phyloP scores from a whole-genome alignment of 164 flowering plant species.

The Santalum album region DNA sequence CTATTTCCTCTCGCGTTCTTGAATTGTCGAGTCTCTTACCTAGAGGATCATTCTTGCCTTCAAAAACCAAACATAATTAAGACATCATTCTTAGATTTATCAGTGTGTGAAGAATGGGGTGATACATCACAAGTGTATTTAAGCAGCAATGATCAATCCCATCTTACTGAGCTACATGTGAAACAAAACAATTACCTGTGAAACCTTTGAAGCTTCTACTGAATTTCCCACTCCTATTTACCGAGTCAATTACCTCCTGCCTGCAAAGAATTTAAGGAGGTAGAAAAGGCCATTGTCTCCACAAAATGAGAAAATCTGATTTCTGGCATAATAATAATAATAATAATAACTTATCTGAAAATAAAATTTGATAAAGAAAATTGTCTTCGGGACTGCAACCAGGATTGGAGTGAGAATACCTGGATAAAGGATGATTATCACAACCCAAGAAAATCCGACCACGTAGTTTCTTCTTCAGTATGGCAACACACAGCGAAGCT shows the following conservation, averaged over 20 bases:
- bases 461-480: conserved; percentile 61
- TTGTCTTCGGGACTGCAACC: neutral
- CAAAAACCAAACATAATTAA: conserved; percentile 1
- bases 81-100: too few species aligned
- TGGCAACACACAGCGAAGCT: conserved; percentile 73
- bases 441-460: conserved; percentile 81
- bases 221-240: conserved; percentile 65
- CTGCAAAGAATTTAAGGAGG: conserved; percentile 28
- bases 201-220: conserved; percentile 52
- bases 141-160: too few species aligned
- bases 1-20: conserved; percentile 58
- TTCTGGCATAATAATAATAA: neutral
- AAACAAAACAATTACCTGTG: conserved; percentile 33
- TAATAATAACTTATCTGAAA: neutral
- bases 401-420: conserved; percentile 27
- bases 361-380: neutral
- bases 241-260: conserved; percentile 80
- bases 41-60: conserved; percentile 55
- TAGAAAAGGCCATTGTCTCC: neutral
- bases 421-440: conserved; percentile 89
- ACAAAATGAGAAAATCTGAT: neutral
- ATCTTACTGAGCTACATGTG: too few species aligned
- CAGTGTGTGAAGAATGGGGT: too few species aligned
- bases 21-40: conserved; percentile 65
- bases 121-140: too few species aligned